Evolutionary conservation across 495 filamentous ascomycete genomes (phyloP).

Genomic region (Penicillium canariense): DNA sequence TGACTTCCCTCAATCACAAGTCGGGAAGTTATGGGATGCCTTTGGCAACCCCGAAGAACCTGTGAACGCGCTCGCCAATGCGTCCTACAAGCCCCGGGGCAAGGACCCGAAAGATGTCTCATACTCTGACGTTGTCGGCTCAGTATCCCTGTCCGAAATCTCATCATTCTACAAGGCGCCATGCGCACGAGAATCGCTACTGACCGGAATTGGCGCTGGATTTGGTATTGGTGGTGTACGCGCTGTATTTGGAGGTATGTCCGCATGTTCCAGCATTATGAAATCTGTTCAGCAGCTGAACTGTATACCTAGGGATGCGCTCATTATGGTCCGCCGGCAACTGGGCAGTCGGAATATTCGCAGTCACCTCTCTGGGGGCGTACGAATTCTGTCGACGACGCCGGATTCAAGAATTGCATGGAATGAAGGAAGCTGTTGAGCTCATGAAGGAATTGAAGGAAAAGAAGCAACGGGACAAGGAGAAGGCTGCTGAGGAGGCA

Average conservation of each 20-base stretch:
- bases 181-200: conserved; percentile 76
- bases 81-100: conserved; percentile 45
- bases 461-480: conserved; percentile 65
- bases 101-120: conserved; percentile 45
- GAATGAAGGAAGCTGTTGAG: conserved; percentile 77
- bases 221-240: conserved; percentile 70
- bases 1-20: conserved; percentile 45
- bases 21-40: conserved; percentile 51
- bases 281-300: conserved; percentile 1
- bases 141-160: conserved; percentile 67
- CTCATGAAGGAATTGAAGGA: conserved; percentile 71
- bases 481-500: conserved; percentile 51
- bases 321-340: conserved; percentile 61
- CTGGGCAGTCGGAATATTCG: conserved; percentile 80
- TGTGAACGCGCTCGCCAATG: conserved; percentile 48
- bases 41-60: conserved; percentile 49
- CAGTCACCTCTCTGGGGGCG: conserved; percentile 57
- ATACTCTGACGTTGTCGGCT: conserved; percentile 62
- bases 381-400: conserved; percentile 80
- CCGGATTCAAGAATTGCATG: conserved; percentile 66
- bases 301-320: conserved; percentile 35
- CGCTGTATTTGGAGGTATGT: conserved; percentile 70
- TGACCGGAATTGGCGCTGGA: conserved; percentile 78
- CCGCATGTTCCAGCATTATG: neutral
- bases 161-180: conserved; percentile 73